These are phyloP conservation scores for Filobasidium floriforme DNA, from an alignment of 768 basidiomycete species.

Conservation along the genomic window DNA sequence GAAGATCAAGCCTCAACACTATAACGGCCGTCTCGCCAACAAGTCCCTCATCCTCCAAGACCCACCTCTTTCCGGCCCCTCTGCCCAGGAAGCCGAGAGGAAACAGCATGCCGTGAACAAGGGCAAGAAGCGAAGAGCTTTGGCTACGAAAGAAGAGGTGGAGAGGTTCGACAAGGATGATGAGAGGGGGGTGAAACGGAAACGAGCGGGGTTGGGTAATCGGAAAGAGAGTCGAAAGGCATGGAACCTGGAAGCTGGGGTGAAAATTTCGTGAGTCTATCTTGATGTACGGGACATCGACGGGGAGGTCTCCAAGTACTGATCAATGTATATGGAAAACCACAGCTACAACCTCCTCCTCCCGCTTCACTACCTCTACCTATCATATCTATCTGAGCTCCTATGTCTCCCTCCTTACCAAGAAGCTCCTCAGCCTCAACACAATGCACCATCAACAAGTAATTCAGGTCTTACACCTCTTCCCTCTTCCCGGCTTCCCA, in stretches of 20 bases:
- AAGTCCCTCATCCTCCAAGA: slow-evolving; percentile 29
- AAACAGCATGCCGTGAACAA: slow-evolving; percentile 29
- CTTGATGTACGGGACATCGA: neutral
- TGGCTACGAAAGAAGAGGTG: slow-evolving; percentile 9
- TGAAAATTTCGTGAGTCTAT: slow-evolving; percentile 27
- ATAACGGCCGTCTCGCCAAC: slow-evolving; percentile 30
- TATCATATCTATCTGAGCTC: slow-evolving; percentile 30
- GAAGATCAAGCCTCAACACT: slow-evolving; percentile 25
- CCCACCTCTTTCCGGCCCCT: slow-evolving; percentile 3
- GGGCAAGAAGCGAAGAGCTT: slow-evolving; percentile 17
- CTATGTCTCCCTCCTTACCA: slow-evolving; percentile 27
- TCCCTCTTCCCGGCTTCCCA: slow-evolving; percentile 5
- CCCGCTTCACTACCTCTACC: slow-evolving; percentile 36
- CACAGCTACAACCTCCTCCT: slow-evolving; percentile 32
- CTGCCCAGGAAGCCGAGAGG: neutral
- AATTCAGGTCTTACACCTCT: neutral
- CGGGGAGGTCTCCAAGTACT: neutral
- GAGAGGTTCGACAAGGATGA: slow-evolving; percentile 22
- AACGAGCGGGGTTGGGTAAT: slow-evolving; percentile 25
- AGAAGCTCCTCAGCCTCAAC: slow-evolving; percentile 3
- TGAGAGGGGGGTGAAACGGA: slow-evolving; percentile 24
- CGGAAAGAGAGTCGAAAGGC: slow-evolving; percentile 12
- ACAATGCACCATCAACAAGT: slow-evolving; percentile 11
- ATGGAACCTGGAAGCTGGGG: slow-evolving; percentile 17
- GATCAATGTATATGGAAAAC: neutral